A percentile compares a stretch with the other conserved stretches of the same genome.
phyloP scores from a whole-genome alignment of 2,329 filamentous ascomycete species.

The Pestalotiopsis sp. region DNA sequence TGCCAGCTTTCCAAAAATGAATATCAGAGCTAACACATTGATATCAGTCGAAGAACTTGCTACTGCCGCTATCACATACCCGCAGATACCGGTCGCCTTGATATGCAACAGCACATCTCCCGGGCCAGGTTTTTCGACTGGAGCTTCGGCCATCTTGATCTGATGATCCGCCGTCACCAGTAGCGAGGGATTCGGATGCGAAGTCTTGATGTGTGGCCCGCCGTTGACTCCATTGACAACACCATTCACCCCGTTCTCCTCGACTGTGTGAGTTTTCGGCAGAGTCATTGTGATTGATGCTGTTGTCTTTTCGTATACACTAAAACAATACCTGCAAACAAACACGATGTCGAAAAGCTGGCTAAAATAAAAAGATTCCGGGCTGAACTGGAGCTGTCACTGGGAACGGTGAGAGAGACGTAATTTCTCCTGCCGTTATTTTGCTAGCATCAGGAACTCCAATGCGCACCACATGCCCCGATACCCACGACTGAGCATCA shows the following conservation, averaged over 20 bases:
- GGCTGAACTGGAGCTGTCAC: background rate
- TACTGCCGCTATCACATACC: conserved; percentile 36
- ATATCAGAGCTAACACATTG: conserved; percentile 55
- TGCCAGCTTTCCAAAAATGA: conserved; percentile 67
- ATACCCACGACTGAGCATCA: background rate
- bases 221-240: background rate
- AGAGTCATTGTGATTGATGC: background rate
- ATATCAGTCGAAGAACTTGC: background rate
- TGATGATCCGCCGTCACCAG: conserved; percentile 61
- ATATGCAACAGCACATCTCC: conserved; percentile 62
- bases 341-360: background rate
- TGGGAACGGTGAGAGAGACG: background rate
- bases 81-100: conserved; percentile 64
- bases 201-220: background rate
- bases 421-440: background rate
- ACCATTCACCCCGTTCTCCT: background rate
- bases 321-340: background rate
- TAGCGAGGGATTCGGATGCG: conserved; percentile 49
- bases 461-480: background rate
- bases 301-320: background rate
- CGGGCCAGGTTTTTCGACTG: conserved; percentile 51
- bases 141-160: conserved; percentile 56
- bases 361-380: background rate
- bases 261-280: background rate
- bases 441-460: background rate